Evolutionary conservation across 352 stramenopile genomes (phyloP).

Genomic region (Phytophthora europaea): DNA sequence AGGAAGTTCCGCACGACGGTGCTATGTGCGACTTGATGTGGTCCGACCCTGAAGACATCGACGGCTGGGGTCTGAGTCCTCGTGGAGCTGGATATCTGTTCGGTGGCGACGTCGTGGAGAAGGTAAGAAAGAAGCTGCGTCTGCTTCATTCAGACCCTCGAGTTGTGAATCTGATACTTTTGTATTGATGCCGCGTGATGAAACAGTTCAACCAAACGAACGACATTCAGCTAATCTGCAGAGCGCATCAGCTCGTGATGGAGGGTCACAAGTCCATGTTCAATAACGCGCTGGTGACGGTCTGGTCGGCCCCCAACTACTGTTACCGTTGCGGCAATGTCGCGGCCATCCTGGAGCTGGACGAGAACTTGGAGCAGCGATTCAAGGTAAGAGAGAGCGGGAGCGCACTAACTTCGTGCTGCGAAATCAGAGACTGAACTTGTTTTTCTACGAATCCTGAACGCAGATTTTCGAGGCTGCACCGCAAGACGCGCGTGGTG

Average conservation of each 20-base stretch:
- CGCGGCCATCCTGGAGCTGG: constrained; percentile 98
- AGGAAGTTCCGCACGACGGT: constrained; percentile 99
- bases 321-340: constrained; percentile 99
- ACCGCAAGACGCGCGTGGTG: constrained; percentile 96
- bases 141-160: not conserved
- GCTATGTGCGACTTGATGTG: constrained; percentile 99
- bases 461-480: constrained; percentile 98
- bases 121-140: constrained; percentile 51
- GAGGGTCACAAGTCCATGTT: constrained; percentile 97
- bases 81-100: constrained; percentile 99
- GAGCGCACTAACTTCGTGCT: not conserved
- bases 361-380: constrained; percentile 96
- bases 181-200: constrained; percentile 16
- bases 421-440: constrained; percentile 20
- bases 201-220: constrained; percentile 98
- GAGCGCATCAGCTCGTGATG: constrained; percentile 98
- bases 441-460: constrained; percentile 26
- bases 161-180: not conserved
- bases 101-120: constrained; percentile 97
- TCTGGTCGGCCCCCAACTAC: constrained; percentile 99
- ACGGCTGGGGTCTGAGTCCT: constrained; percentile 98
- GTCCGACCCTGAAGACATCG: constrained; percentile 97
- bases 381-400: constrained; percentile 72
- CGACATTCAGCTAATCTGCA: constrained; percentile 97
- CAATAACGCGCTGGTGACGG: constrained; percentile 97